Evolutionary conservation across 129 eudicot genomes (phyloP).

Genomic region (Flaveria trinervia): DNA sequence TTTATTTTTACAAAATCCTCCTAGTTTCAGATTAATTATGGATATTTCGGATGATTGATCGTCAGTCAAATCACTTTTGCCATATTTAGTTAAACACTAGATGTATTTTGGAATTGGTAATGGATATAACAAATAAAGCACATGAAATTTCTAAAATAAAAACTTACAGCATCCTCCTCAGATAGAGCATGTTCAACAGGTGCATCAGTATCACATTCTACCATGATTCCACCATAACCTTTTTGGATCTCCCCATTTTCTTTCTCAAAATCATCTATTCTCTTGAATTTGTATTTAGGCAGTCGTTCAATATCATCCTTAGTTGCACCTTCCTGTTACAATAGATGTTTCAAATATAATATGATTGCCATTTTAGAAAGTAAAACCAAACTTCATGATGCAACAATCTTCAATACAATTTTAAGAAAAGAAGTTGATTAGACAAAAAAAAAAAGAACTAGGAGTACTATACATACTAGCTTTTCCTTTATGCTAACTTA

Average conservation of each 20-base stretch:
- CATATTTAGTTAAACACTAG: neutral
- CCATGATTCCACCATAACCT: conserved; percentile 78
- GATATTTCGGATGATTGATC: neutral
- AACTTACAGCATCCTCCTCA: conserved; percentile 79
- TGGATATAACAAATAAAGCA: neutral
- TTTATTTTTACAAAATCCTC: neutral
- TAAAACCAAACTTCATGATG: neutral
- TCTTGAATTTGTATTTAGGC: conserved; percentile 40
- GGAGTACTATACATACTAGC: neutral
- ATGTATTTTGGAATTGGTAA: neutral
- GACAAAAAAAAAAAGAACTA: neutral
- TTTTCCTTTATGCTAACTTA: neutral
- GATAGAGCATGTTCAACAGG: conserved; percentile 71
- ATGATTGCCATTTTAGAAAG: neutral
- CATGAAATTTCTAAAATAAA: neutral
- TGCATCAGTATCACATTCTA: conserved; percentile 65
- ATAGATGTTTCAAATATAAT: neutral
- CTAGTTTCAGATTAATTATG: neutral
- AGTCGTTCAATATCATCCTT: conserved; percentile 38
- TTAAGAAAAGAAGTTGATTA: neutral
- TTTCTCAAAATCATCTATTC: conserved; percentile 42
- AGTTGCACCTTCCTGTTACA: conserved; percentile 38
- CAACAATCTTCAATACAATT: neutral
- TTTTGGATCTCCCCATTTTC: conserved; percentile 73
- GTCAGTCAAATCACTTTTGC: neutral